phyloP scores from a whole-genome alignment of 2,329 filamentous ascomycete species.

The Endocalyx cinctus region DNA sequence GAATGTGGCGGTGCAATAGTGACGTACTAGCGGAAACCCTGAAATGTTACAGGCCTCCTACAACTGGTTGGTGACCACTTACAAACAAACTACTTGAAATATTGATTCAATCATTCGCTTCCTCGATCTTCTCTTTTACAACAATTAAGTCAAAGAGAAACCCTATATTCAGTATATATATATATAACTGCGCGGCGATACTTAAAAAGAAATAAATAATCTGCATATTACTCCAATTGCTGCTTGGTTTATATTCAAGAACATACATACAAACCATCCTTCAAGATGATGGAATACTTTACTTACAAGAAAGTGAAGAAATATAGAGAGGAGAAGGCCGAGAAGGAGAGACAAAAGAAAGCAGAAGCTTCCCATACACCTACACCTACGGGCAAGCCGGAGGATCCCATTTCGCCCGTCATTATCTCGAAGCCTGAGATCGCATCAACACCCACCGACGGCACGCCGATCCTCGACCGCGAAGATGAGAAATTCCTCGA shows the following conservation, averaged over 20 bases:
- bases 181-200: too few species aligned
- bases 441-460: slow-evolving; percentile 12
- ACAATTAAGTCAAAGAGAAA: too few species aligned
- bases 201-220: too few species aligned
- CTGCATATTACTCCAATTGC: too few species aligned
- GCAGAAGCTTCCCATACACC: slow-evolving; percentile 23
- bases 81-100: too few species aligned
- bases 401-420: slow-evolving; percentile 15
- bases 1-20: neutral
- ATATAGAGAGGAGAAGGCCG: slow-evolving; percentile 45
- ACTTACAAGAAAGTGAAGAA: slow-evolving; percentile 60
- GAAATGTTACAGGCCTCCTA: too few species aligned
- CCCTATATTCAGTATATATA: too few species aligned
- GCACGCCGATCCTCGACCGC: slow-evolving; percentile 44
- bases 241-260: too few species aligned
- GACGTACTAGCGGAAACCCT: neutral
- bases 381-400: slow-evolving; percentile 15
- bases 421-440: slow-evolving; percentile 22
- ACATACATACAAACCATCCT: slow-evolving; percentile 5
- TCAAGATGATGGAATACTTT: slow-evolving; percentile 59
- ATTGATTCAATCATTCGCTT: too few species aligned
- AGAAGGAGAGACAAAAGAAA: slow-evolving; percentile 19
- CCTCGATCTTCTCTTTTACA: too few species aligned
- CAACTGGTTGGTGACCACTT: too few species aligned
- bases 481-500: slow-evolving; percentile 57